Evolutionary conservation across 257 asterid genomes (phyloP), one percentile per base, ranked within the genome.

Genomic region (Solanum boliviense): DNA sequence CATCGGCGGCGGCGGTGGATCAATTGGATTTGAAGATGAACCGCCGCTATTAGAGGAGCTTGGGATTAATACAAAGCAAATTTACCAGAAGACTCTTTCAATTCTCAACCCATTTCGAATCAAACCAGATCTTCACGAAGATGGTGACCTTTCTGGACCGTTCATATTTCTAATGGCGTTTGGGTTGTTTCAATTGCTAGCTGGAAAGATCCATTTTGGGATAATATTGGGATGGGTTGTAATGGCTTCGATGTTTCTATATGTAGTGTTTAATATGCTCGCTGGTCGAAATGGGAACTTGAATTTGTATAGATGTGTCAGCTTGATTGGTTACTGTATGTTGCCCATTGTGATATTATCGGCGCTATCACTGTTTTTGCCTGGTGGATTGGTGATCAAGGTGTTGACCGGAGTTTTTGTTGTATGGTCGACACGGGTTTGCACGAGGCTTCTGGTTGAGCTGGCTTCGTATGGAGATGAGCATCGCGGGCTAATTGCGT

Each of bases 41-140:
- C 98, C 96, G 11, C 98, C 96, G 60, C 95, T 96, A 41, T 94
- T 96, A 41, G 99, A 96, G 58, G 99, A 96, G 70, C 95, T 96
- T 9, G 99, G 99, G 41, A 96, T 96, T 71, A 96, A 95, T 86
- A 96, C 98, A 9, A 93, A 92, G 87, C 97, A 96, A 91, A 96
- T 96, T 62, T 96, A 95, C 91, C 98, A 95, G 27, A 96, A 96
- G 83, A 95, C 99, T 39, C 70, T 92, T 34, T 92, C 96, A 2
- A 93, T 93, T 25, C 92, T 96, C 84, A 96, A 93, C 35, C 99
- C 99, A 2, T 91, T 94, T 87, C 90, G 93, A 46, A 91, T 94
- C 73, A 93, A 93, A 46, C 89, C 94, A 23, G 92, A 95, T 84
- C 93, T 95, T 72, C 98, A 95, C 89, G 98, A 94, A 83, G 98